Evolutionary conservation across 306 rosid genomes (phyloP), one percentile per base, ranked within the genome.

Genomic region (Rosa multiflora): DNA sequence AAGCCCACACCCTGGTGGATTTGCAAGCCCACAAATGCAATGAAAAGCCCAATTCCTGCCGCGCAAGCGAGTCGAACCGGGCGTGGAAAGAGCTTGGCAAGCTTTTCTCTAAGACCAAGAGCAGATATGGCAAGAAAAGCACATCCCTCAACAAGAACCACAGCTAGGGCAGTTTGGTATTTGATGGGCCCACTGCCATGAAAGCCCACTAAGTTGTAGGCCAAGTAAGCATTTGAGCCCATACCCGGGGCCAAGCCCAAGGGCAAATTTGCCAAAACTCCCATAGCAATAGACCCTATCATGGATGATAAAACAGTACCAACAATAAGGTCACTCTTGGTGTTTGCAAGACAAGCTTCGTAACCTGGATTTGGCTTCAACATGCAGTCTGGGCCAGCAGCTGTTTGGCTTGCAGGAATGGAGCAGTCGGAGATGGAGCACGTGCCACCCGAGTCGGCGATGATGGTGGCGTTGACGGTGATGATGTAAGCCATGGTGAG

Each of bases 401-500:
- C 84, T 1, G 86, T 85, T 49, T 68, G 85, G 74, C 82, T 80
- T 11, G 40, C 86, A 40, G 86, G 89, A 18, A 81, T 10, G 0
- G 97, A 84, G 87, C 98, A 92, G 79, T 95, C 91, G 0, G 93
- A 73, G 6, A 74, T 44, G 5, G 98, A 88, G 76, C 99, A 96
- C 0, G 87, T 83, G 14, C 96, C 98, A 0, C 99, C 99, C 6
- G 97, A 91, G 82, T 86, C 92, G 4, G 90, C 20, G 29, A 93
- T 51, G 78, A 96, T 83, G 80, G 95, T 93, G 81, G 99, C 98
- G 77, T 96, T 96, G 83, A 96, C 96, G 6, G 97, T 87, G 79
- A 96, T 91, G 88, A 93, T 96, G 63, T 96, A 96, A 23, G 96
- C 98, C 99, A 96, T 96, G 71, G 99, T 96, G 74, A 96, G 87